Evolutionary conservation across 345 rosid genomes (phyloP).

Genomic region (Triadica sebifera): DNA sequence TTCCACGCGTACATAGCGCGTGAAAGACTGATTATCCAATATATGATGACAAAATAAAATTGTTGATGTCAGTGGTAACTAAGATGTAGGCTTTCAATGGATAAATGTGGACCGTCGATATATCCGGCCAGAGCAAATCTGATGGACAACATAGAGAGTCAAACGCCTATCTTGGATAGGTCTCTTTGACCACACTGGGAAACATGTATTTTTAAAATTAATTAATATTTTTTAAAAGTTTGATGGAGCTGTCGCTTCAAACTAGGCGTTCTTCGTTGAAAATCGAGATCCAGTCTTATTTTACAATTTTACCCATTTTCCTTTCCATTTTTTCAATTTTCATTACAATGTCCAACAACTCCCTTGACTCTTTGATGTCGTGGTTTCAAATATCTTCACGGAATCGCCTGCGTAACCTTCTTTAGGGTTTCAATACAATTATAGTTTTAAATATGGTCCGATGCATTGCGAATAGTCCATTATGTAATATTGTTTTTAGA

Average conservation of each 20-base stretch:
- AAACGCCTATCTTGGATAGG: conserved; percentile 43
- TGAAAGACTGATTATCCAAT: neutral
- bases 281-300: conserved; percentile 22
- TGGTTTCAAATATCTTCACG: no score
- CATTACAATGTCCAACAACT: neutral
- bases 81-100: neutral
- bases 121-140: conserved; percentile 12
- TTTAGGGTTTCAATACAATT: no score
- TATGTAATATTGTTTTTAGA: no score
- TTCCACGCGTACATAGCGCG: neutral
- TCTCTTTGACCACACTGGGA: conserved; percentile 49
- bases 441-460: no score
- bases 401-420: no score
- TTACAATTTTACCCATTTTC: conserved; percentile 33
- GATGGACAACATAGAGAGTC: conserved; percentile 33
- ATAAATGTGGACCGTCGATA: neutral
- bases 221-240: conserved; percentile 40
- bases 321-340: neutral
- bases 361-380: no score
- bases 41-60: neutral
- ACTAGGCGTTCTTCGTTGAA: conserved; percentile 64
- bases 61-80: conserved; percentile 11
- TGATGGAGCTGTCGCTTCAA: conserved; percentile 71
- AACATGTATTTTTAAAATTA: conserved; percentile 25
- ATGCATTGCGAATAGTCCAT: no score